phyloP scores from a whole-genome alignment of 345 rosid species.

The Jatropha curcas region DNA sequence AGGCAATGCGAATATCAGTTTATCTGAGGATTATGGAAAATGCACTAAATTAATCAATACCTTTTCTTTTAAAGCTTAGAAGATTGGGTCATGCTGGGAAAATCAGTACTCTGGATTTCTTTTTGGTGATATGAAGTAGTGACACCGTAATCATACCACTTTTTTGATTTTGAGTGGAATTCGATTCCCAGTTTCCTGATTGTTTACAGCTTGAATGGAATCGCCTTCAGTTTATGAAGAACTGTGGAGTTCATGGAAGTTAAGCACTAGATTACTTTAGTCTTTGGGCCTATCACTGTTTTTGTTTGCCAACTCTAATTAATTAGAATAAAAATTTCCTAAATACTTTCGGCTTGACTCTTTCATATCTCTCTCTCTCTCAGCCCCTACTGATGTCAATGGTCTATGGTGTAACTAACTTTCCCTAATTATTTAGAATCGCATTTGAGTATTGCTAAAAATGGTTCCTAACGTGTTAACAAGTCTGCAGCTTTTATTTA shows the following conservation, averaged over 20 bases:
- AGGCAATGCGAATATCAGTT: constrained; percentile 10
- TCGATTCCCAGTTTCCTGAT: neutral
- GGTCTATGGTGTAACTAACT: neutral
- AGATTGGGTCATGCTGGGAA: constrained; percentile 2
- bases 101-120: neutral
- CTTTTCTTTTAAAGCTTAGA: too few relatives aligned
- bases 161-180: neutral
- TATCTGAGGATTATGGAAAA: constrained; percentile 13
- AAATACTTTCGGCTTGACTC: constrained; percentile 17
- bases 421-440: constrained; percentile 7
- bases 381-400: neutral
- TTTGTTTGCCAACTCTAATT: neutral
- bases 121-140: too few relatives aligned
- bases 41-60: too few relatives aligned
- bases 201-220: neutral
- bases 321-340: constrained; percentile 18
- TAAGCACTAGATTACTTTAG: neutral
- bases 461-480: constrained; percentile 11
- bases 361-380: neutral
- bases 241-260: constrained; percentile 1
- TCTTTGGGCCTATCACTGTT: neutral
- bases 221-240: neutral
- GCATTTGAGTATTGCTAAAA: neutral
- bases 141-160: too few relatives aligned
- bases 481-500: constrained; percentile 11